Conservation (phyloP, 306 rosid genomes). For the Gynostemma pentaphyllum region DNA sequence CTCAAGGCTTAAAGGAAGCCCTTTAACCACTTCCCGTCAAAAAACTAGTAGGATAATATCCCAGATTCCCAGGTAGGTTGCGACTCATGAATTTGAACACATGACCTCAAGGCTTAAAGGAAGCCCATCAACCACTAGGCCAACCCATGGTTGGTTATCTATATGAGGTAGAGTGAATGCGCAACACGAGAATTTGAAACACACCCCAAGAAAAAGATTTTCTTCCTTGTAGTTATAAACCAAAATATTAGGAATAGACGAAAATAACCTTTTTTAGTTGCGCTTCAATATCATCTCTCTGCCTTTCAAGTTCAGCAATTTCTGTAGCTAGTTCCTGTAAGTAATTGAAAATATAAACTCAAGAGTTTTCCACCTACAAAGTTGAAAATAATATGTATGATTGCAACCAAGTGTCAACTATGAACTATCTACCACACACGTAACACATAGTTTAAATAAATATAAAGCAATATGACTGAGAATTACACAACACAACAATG, state of each 20-base stretch:
- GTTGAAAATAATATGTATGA: not conserved
- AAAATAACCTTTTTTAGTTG: constrained; percentile 66
- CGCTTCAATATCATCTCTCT: constrained; percentile 83
- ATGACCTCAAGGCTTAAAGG: too few species aligned
- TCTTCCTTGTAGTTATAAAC: not conserved
- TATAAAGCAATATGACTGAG: not conserved
- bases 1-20: too few species aligned
- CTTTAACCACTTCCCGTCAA: too few species aligned
- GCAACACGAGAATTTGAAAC: not conserved
- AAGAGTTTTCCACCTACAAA: constrained; percentile 6
- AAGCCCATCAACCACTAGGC: too few species aligned
- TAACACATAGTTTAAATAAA: constrained; percentile 6
- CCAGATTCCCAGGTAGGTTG: too few species aligned
- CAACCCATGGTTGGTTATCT: too few species aligned
- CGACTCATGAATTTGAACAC: too few species aligned
- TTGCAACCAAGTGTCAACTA: not conserved
- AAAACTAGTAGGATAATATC: too few species aligned
- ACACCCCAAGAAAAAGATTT: not conserved
- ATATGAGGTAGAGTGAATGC: not conserved
- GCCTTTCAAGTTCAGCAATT: constrained; percentile 66
- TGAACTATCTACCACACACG: not conserved
- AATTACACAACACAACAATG: too few species aligned
- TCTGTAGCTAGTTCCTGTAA: constrained; percentile 67
- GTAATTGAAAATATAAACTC: constrained; percentile 15
- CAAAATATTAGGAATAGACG: not conserved